Evolutionary conservation across 2,329 filamentous ascomycete species (phyloP).

Genomic region (Capronia epimyces): DNA sequence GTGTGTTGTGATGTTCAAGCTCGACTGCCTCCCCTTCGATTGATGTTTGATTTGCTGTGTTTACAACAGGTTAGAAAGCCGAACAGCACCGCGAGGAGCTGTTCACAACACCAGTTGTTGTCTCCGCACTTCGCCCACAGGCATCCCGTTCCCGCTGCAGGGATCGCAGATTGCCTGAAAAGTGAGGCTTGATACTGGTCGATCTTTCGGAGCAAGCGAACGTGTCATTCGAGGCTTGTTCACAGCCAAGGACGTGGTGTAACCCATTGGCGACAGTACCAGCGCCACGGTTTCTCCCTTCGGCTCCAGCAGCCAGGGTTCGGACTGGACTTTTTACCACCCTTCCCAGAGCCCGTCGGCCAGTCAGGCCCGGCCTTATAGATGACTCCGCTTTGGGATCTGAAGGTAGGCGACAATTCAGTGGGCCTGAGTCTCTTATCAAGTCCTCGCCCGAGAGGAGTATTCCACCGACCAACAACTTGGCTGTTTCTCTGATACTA

Average conservation of each 20-base stretch:
- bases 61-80: no score
- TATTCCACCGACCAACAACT: no score
- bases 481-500: neutral
- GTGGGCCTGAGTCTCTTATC: neutral
- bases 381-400: neutral
- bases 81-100: no score
- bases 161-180: neutral
- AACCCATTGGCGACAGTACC: conserved; percentile 6
- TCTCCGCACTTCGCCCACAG: no score
- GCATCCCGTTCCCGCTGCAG: neutral
- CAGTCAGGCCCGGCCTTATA: neutral
- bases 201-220: conserved; percentile 13
- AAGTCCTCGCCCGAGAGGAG: neutral
- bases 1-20: no score
- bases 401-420: neutral
- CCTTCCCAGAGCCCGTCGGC: neutral
- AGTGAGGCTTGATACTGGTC: conserved; percentile 16
- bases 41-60: no score
- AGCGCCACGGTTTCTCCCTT: conserved; percentile 6
- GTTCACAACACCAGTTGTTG: no score
- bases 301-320: neutral
- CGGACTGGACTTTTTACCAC: neutral
- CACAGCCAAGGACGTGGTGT: conserved; percentile 11
- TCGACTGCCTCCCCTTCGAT: no score
- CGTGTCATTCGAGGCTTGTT: conserved; percentile 15